phyloP scores from a whole-genome alignment of 2,329 filamentous ascomycete species.

The Phialophora macrospora region DNA sequence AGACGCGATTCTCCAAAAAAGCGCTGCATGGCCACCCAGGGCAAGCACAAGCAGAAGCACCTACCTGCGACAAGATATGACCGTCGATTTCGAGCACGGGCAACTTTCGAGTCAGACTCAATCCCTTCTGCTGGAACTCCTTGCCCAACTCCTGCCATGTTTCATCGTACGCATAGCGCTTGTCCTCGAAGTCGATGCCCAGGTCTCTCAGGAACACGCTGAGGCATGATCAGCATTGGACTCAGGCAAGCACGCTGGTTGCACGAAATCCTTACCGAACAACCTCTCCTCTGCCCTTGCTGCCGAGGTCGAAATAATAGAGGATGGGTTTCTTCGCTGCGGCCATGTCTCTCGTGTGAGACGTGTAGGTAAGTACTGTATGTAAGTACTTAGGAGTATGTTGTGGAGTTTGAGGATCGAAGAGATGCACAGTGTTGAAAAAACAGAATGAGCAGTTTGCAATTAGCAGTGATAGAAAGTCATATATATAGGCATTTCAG shows the following conservation, averaged over 20 bases:
- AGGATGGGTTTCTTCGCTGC: slow-evolving; percentile 16
- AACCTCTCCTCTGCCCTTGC: slow-evolving; percentile 42
- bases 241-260: not conserved
- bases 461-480: no score
- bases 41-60: slow-evolving; percentile 3
- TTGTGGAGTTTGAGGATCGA: not conserved
- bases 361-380: no score
- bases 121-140: slow-evolving; percentile 40
- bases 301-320: slow-evolving; percentile 42
- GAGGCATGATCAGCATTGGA: not conserved
- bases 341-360: not conserved
- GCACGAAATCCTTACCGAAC: slow-evolving; percentile 36
- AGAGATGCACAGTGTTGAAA: no score
- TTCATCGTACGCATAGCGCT: slow-evolving; percentile 41
- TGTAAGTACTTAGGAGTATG: no score
- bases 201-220: slow-evolving; percentile 43
- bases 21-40: not conserved
- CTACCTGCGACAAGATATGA: slow-evolving; percentile 39
- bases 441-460: no score
- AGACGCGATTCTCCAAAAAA: not conserved
- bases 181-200: slow-evolving; percentile 41
- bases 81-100: slow-evolving; percentile 48
- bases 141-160: slow-evolving; percentile 41
- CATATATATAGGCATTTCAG: no score
- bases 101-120: slow-evolving; percentile 43